Conservation (phyloP, 495 filamentous ascomycete genomes). For the Lasiosphaeria ovina region DNA sequence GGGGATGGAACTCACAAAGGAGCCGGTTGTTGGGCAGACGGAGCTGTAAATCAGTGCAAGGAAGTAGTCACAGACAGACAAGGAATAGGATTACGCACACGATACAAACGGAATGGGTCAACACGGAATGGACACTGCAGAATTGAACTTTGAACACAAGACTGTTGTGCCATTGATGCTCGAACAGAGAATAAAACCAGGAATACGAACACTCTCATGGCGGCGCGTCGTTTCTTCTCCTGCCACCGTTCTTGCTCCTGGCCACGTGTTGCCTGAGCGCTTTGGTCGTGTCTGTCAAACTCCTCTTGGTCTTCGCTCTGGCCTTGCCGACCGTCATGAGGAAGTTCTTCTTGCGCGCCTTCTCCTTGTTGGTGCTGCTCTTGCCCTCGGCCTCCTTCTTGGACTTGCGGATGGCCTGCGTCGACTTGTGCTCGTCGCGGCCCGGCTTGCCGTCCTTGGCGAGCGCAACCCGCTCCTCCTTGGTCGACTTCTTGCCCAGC, state of each 20-base stretch:
- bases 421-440: constrained; percentile 74
- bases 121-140: no score
- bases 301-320: constrained; percentile 86
- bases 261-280: constrained; percentile 79
- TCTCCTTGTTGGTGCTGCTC: constrained; percentile 97
- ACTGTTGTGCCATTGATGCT: neutral
- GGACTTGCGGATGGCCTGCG: constrained; percentile 74
- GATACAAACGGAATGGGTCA: no score
- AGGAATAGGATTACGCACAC: no score
- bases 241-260: constrained; percentile 78
- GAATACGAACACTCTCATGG: neutral
- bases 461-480: constrained; percentile 76
- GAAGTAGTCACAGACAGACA: no score
- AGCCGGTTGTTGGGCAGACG: no score
- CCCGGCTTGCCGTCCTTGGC: constrained; percentile 73
- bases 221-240: constrained; percentile 61
- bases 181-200: neutral
- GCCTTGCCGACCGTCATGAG: constrained; percentile 97
- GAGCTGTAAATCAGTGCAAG: no score
- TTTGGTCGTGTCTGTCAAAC: constrained; percentile 76
- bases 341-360: constrained; percentile 94
- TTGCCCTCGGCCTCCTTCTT: constrained; percentile 85
- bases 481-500: constrained; percentile 62
- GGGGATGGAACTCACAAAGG: no score
- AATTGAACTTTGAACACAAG: no score